phyloP scores from a whole-genome alignment of 805 yeast species.

The Cyberlindnera nakhonratchasimensis region DNA sequence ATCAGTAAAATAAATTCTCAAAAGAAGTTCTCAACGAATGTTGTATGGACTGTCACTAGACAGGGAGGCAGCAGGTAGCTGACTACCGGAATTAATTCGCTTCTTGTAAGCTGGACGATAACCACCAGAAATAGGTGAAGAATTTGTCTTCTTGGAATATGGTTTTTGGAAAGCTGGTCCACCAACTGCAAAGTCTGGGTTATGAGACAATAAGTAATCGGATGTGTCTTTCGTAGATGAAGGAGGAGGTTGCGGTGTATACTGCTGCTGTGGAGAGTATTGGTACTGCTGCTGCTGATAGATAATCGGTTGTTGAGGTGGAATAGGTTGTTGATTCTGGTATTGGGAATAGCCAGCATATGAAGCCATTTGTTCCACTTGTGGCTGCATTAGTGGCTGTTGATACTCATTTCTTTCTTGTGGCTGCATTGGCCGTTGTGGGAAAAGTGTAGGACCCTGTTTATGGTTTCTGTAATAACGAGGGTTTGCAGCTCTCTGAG shows the following conservation, averaged over 20 bases:
- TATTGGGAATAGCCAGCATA: conserved; percentile 5
- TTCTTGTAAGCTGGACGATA: conserved; percentile 39
- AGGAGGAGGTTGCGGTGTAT: conserved; percentile 1
- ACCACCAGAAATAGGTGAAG: conserved; percentile 12
- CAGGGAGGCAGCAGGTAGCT: conserved; percentile 39
- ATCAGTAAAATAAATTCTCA: background rate
- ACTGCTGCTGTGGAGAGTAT: conserved; percentile 7
- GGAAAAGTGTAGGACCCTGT: conserved; percentile 27
- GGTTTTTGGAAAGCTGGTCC: conserved; percentile 23
- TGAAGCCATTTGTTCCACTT: background rate
- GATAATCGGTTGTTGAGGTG: background rate
- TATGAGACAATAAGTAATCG: conserved; percentile 42
- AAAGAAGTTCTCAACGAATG: conserved; percentile 28
- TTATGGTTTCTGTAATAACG: conserved; percentile 39
- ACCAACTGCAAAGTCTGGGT: conserved; percentile 44
- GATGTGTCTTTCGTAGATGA: conserved; percentile 29
- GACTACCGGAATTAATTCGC: conserved; percentile 31
- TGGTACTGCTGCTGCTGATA: conserved; percentile 7
- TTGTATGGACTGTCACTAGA: conserved; percentile 44
- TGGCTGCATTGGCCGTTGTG: conserved; percentile 5
- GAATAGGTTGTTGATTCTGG: conserved; percentile 2
- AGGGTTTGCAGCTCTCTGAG: conserved; percentile 73
- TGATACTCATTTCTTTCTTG: background rate
- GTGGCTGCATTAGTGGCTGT: background rate
- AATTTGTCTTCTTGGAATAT: conserved; percentile 1